These are phyloP conservation scores for Rhizophora mangle DNA, from an alignment of 345 rosid genomes.

Conservation along the genomic window DNA sequence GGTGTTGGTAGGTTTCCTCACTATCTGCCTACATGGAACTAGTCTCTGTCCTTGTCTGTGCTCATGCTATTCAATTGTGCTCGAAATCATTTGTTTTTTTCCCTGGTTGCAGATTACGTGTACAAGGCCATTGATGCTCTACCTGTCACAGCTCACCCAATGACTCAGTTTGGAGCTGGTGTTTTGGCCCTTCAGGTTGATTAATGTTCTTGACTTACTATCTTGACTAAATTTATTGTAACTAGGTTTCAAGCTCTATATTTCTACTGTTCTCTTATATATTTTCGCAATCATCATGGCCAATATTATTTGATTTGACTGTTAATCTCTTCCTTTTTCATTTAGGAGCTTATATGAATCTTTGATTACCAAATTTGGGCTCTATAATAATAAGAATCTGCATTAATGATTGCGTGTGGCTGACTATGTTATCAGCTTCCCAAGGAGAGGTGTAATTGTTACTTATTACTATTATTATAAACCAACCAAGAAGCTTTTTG, in stretches of 20 bases:
- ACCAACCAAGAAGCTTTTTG: background rate
- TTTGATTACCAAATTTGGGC: background rate
- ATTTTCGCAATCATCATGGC: background rate
- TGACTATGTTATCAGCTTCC: background rate
- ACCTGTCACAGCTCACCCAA: slow-evolving; percentile 88
- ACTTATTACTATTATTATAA: background rate
- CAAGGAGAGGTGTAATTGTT: background rate
- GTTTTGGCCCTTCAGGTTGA: slow-evolving; percentile 98
- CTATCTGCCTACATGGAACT: background rate
- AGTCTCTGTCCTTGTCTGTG: background rate
- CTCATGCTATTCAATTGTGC: slow-evolving; percentile 11
- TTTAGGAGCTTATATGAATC: background rate
- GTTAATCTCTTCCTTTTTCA: slow-evolving; percentile 1
- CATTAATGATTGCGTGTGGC: too few relatives aligned
- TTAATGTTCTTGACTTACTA: slow-evolving; percentile 11
- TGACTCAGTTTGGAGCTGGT: slow-evolving; percentile 97
- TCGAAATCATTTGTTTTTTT: background rate
- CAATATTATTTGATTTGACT: slow-evolving; percentile 3
- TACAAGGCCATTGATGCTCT: slow-evolving; percentile 89
- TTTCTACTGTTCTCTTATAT: background rate
- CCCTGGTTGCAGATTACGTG: slow-evolving; percentile 64
- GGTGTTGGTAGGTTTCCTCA: slow-evolving; percentile 7
- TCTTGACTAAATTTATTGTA: background rate
- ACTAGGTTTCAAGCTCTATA: background rate
- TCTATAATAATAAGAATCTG: background rate